phyloP scores from a whole-genome alignment of 345 rosid species.

The Aethionema arabicum region DNA sequence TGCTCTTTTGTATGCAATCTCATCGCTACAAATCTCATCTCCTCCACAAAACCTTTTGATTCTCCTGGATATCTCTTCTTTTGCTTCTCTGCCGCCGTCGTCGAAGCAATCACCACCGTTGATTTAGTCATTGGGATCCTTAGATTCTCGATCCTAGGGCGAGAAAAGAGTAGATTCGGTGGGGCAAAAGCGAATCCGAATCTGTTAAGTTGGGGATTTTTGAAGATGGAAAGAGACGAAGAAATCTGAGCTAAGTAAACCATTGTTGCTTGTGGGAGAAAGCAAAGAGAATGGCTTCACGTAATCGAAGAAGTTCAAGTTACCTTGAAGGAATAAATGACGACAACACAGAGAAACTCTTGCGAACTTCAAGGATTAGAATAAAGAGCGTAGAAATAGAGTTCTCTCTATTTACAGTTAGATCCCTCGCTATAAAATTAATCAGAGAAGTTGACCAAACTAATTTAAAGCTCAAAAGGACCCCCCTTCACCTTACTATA shows the following conservation, averaged over 20 bases:
- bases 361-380: too few relatives aligned
- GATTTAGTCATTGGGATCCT: constrained; percentile 46
- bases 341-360: too few relatives aligned
- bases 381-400: too few relatives aligned
- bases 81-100: constrained; percentile 72
- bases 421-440: too few relatives aligned
- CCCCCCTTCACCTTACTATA: too few relatives aligned
- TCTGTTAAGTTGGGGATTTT: constrained; percentile 40
- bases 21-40: constrained; percentile 99
- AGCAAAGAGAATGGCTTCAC: constrained; percentile 27
- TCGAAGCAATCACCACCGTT: constrained; percentile 41
- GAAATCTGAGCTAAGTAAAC: constrained; percentile 59
- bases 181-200: constrained; percentile 15
- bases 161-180: constrained; percentile 38
- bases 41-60: constrained; percentile 95
- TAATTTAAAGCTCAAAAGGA: too few relatives aligned
- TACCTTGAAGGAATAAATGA: constrained; percentile 29
- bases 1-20: constrained; percentile 82
- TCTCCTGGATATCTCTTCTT: constrained; percentile 77
- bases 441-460: too few relatives aligned
- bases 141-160: constrained; percentile 28
- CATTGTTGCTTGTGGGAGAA: constrained; percentile 40
- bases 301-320: constrained; percentile 27
- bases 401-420: too few relatives aligned
- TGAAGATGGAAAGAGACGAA: constrained; percentile 45